Percentiles rank a stretch among this genome's conserved stretches.
Conservation (phyloP, 129 eudicot genomes). For the Flaveria ramosissima region DNA sequence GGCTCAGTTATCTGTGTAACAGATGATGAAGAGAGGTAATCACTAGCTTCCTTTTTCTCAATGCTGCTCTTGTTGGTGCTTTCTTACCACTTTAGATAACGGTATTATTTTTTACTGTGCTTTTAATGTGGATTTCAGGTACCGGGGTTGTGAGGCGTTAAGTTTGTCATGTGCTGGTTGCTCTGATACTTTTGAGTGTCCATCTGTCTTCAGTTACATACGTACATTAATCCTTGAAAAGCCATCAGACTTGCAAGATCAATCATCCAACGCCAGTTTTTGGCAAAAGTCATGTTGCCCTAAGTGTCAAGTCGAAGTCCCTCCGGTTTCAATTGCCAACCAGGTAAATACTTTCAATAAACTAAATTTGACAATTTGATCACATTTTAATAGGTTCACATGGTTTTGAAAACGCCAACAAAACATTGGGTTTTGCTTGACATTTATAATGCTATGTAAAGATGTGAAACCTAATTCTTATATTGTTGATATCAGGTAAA, state of each 20-base stretch:
- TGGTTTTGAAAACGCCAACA: not conserved
- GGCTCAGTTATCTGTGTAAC: conserved; percentile 53
- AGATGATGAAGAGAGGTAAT: conserved; percentile 90
- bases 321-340: conserved; percentile 78
- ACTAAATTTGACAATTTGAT: not conserved
- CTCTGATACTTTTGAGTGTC: conserved; percentile 72
- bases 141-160: conserved; percentile 78
- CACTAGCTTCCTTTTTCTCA: not conserved
- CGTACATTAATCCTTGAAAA: conserved; percentile 48
- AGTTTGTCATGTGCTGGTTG: conserved; percentile 86
- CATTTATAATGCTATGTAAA: not conserved
- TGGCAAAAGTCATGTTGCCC: conserved; percentile 80
- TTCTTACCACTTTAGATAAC: not conserved
- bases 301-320: conserved; percentile 72
- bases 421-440: not conserved
- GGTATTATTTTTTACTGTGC: not conserved
- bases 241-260: conserved; percentile 47
- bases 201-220: conserved; percentile 68
- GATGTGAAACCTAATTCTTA: not conserved
- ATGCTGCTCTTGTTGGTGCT: not conserved
- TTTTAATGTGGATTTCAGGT: conserved; percentile 49
- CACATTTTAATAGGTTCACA: not conserved
- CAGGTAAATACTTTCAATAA: conserved; percentile 51
- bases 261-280: conserved; percentile 39
- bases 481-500: conserved; percentile 58